Evolutionary conservation across 768 basidiomycete species (phyloP).

Genomic region (Naganishia friedmannii): DNA sequence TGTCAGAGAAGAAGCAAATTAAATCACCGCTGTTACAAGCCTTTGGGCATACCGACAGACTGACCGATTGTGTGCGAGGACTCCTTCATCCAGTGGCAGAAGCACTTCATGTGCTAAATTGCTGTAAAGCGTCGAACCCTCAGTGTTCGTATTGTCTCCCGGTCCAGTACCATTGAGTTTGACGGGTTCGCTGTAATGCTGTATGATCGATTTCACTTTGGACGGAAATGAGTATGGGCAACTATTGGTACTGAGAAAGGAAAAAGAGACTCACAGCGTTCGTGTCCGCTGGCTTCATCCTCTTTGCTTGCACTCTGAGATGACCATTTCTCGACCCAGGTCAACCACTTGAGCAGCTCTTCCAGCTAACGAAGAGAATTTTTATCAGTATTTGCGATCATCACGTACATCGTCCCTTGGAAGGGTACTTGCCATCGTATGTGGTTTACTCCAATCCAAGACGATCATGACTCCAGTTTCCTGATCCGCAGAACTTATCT

Average conservation of each 20-base stretch:
- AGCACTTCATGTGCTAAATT: constrained; percentile 58
- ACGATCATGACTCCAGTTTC: constrained; percentile 66
- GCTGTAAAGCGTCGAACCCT: constrained; percentile 52
- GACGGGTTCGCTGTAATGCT: constrained; percentile 80
- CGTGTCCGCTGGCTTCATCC: constrained; percentile 67
- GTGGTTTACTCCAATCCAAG: constrained; percentile 93
- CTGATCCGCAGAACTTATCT: constrained; percentile 22
- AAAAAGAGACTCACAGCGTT: constrained; percentile 64
- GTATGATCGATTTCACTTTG: constrained; percentile 79
- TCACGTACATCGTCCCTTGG: neutral
- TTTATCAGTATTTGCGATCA: neutral
- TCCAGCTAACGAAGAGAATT: constrained; percentile 49
- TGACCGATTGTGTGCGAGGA: constrained; percentile 73
- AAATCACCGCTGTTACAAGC: neutral
- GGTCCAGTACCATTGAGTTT: constrained; percentile 55
- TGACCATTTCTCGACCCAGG: constrained; percentile 79
- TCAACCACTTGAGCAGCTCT: constrained; percentile 78
- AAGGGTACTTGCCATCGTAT: constrained; percentile 65
- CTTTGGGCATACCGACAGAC: constrained; percentile 9
- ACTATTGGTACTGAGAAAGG: constrained; percentile 17
- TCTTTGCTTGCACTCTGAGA: constrained; percentile 53
- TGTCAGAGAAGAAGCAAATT: constrained; percentile 9
- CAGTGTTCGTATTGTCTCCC: constrained; percentile 58
- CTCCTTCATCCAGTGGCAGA: constrained; percentile 78
- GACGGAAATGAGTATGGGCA: constrained; percentile 20